Percentiles rank a stretch among this genome's conserved stretches.
phyloP scores from a whole-genome alignment of 2,329 filamentous ascomycete genomes.

The Ophiobolus disseminans region DNA sequence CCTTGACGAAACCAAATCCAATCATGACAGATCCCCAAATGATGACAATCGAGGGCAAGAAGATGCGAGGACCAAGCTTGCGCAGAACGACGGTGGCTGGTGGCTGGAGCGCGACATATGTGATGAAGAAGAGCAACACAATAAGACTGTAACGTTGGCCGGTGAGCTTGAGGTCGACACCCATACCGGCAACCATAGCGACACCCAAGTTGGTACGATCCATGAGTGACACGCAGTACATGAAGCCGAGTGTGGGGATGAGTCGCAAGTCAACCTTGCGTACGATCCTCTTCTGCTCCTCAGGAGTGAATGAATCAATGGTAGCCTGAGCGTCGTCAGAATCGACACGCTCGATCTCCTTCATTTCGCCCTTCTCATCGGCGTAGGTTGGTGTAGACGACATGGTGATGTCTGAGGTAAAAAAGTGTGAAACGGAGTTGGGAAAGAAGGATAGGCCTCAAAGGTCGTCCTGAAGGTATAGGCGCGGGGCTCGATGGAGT shows the following conservation, averaged over 20 bases:
- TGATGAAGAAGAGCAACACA: constrained; percentile 35
- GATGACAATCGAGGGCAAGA: constrained; percentile 27
- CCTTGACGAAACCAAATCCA: constrained; percentile 32
- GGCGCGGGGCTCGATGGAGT: constrained; percentile 1
- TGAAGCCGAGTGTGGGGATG: constrained; percentile 49
- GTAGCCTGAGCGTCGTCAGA: constrained; percentile 19
- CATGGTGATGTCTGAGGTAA: constrained; percentile 8
- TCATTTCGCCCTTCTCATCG: constrained; percentile 28
- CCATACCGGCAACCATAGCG: constrained; percentile 43
- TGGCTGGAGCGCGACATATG: constrained; percentile 32
- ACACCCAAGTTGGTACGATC: constrained; percentile 51
- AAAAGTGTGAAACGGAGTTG: not conserved
- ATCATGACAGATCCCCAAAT: constrained; percentile 35
- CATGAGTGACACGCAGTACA: constrained; percentile 50
- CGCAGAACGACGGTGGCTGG: constrained; percentile 32
- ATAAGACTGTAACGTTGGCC: constrained; percentile 31
- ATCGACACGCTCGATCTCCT: constrained; percentile 25
- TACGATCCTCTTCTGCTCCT: constrained; percentile 32
- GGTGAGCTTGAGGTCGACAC: constrained; percentile 37
- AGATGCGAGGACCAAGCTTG: constrained; percentile 30
- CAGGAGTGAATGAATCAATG: constrained; percentile 28
- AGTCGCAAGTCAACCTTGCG: constrained; percentile 47
- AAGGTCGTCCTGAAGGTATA: not conserved
- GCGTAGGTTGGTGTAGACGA: constrained; percentile 14
- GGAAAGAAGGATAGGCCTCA: not conserved